phyloP scores from a whole-genome alignment of 768 basidiomycete species.

The Russula earlei region DNA sequence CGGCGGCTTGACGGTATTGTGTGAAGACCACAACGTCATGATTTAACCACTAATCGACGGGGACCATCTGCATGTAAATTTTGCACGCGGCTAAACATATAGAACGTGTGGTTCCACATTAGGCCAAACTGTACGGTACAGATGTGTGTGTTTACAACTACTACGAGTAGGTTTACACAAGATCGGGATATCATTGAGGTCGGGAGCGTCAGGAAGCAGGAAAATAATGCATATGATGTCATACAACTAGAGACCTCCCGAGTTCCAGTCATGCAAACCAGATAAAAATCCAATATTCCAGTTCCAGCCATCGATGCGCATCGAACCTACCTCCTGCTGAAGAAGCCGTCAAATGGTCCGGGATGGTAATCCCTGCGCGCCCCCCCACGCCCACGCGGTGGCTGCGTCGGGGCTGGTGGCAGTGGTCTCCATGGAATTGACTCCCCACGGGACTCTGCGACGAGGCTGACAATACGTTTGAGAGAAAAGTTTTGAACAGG shows the following conservation, averaged over 20 bases:
- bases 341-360: constrained; percentile 7
- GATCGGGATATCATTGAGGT: background rate
- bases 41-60: constrained; percentile 19
- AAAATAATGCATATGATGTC: background rate
- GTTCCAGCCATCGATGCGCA: constrained; percentile 27
- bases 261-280: background rate
- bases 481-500: constrained; percentile 55
- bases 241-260: background rate
- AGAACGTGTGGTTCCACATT: too few species aligned
- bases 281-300: background rate
- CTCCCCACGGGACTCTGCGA: constrained; percentile 44
- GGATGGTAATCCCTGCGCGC: background rate
- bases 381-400: constrained; percentile 6
- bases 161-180: background rate
- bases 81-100: too few species aligned
- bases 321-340: background rate
- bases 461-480: constrained; percentile 44
- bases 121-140: too few species aligned
- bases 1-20: constrained; percentile 15
- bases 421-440: constrained; percentile 28
- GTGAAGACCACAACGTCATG: constrained; percentile 15
- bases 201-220: background rate
- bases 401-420: background rate
- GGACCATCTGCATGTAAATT: too few species aligned
- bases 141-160: background rate